Conservation (phyloP, 495 filamentous ascomycete species). For the Terfezia boudieri region DNA sequence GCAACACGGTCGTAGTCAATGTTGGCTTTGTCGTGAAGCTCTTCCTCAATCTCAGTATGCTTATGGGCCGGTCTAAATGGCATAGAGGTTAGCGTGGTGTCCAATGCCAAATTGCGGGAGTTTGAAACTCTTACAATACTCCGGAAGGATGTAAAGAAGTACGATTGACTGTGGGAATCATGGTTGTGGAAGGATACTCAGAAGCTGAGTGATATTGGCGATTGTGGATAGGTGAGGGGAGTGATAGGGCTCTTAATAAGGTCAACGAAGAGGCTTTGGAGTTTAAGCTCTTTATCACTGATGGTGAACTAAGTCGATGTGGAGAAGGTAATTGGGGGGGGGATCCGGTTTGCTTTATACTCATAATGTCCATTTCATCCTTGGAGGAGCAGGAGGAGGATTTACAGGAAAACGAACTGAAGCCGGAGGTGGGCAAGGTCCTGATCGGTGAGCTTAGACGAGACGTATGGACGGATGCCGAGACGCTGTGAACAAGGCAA, state of each 20-base stretch:
- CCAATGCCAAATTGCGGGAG: not conserved
- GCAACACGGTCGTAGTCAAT: slow-evolving; percentile 98
- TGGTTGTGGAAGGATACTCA: not conserved
- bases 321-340: not conserved
- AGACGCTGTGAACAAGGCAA: too few species aligned
- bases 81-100: slow-evolving; percentile 19
- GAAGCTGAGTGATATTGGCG: not conserved
- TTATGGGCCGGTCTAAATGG: slow-evolving; percentile 46
- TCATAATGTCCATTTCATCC: too few species aligned
- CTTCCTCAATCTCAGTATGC: slow-evolving; percentile 92
- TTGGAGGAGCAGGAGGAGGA: too few species aligned
- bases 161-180: slow-evolving; percentile 13
- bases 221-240: not conserved
- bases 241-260: not conserved
- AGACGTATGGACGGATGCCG: too few species aligned
- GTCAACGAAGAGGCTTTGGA: not conserved
- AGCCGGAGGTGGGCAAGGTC: too few species aligned
- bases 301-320: not conserved
- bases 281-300: not conserved
- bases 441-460: too few species aligned
- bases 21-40: slow-evolving; percentile 92
- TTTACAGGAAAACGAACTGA: too few species aligned
- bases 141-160: slow-evolving; percentile 48
- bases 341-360: not conserved
- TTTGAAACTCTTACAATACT: slow-evolving; percentile 48